Percentiles rank a stretch among this genome's conserved stretches.
phyloP scores from a whole-genome alignment of 306 rosid genomes.

The Cucurbita pepo region DNA sequence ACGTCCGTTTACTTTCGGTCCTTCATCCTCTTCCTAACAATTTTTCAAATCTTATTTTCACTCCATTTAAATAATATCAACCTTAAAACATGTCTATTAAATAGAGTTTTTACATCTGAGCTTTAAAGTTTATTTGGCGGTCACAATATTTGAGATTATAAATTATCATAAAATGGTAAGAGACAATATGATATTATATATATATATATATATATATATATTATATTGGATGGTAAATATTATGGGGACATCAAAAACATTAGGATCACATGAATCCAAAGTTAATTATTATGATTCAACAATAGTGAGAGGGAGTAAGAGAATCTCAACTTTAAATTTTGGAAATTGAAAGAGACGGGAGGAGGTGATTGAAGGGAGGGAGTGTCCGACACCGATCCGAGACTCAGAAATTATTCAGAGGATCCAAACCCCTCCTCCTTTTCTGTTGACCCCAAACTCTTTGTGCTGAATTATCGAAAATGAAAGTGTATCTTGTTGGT shows the following conservation, averaged over 20 bases:
- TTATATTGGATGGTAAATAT: too few relatives aligned
- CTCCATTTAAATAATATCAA: too few relatives aligned
- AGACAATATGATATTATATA: too few relatives aligned
- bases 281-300: too few relatives aligned
- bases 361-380: conserved; percentile 5
- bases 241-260: not conserved
- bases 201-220: too few relatives aligned
- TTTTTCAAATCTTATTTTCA: not conserved
- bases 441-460: conserved; percentile 20
- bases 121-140: too few relatives aligned
- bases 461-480: too few relatives aligned
- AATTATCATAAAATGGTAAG: too few relatives aligned
- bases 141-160: too few relatives aligned
- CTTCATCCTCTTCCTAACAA: not conserved
- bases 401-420: not conserved
- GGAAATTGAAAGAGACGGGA: not conserved
- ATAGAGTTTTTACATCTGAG: too few relatives aligned
- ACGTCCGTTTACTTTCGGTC: not conserved
- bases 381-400: conserved; percentile 8
- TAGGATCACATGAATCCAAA: not conserved
- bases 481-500: too few relatives aligned
- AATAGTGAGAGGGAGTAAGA: not conserved
- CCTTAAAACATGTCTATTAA: too few relatives aligned
- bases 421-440: conserved; percentile 32
- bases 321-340: not conserved